Evolutionary conservation across 2,329 filamentous ascomycete species (phyloP).

Genomic region (Fusarium mexicanum): DNA sequence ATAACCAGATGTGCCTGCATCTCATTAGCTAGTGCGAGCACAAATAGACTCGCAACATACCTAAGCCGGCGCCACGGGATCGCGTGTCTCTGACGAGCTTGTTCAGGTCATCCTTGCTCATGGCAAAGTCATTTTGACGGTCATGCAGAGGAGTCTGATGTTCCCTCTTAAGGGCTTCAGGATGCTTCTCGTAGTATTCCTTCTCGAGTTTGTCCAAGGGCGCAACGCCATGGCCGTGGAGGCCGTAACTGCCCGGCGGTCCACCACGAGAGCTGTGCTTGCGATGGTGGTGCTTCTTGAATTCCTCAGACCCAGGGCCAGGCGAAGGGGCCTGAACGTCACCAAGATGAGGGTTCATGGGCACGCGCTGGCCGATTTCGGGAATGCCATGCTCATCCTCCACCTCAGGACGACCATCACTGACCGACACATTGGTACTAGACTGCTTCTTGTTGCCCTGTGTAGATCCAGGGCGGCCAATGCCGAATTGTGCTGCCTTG

Average conservation of each 20-base stretch:
- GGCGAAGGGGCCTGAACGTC: conserved; percentile 97
- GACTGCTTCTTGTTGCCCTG: conserved; percentile 71
- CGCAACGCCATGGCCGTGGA: conserved; percentile 85
- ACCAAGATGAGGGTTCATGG: conserved; percentile 91
- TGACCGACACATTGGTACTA: conserved; percentile 65
- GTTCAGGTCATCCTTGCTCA: conserved; percentile 91
- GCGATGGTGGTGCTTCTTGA: conserved; percentile 69
- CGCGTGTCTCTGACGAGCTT: conserved; percentile 83
- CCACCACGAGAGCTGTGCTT: conserved; percentile 76
- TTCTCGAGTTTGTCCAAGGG: conserved; percentile 85
- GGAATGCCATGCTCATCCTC: conserved; percentile 90
- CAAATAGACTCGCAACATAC: conserved; percentile 50
- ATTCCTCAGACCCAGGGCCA: conserved; percentile 60
- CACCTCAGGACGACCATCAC: conserved; percentile 58
- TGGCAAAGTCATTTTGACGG: conserved; percentile 75
- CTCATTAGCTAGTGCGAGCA: conserved; percentile 27
- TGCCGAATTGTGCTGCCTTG: conserved; percentile 83
- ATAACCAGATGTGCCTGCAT: conserved; percentile 71
- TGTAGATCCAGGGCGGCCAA: conserved; percentile 70
- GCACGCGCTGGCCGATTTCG: conserved; percentile 90
- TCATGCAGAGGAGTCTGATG: conserved; percentile 66
- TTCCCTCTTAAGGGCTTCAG: conserved; percentile 81
- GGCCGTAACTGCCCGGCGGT: conserved; percentile 90
- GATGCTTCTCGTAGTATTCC: conserved; percentile 93
- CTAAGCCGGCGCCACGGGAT: conserved; percentile 61